Percentiles rank a stretch among this genome's conserved stretches.
These are phyloP conservation scores for Termitomyces eurrhizus DNA, from an alignment of 768 basidiomycete genomes.

Conservation along the genomic window DNA sequence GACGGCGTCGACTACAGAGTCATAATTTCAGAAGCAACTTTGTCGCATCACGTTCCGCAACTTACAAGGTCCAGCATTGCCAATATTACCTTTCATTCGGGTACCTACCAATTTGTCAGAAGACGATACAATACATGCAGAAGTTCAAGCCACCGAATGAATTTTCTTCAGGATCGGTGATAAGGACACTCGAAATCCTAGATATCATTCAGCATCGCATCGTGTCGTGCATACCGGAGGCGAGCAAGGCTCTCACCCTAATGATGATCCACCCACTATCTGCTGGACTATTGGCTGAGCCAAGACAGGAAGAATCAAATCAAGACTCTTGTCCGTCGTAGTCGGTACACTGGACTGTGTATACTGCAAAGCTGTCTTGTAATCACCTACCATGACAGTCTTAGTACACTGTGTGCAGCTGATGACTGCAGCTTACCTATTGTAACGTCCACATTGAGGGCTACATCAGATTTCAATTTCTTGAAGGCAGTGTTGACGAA, in stretches of 20 bases:
- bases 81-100: slow-evolving; percentile 56
- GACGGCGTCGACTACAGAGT: slow-evolving; percentile 53
- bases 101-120: slow-evolving; percentile 31
- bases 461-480: slow-evolving; percentile 57
- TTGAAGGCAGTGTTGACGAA: slow-evolving; percentile 68
- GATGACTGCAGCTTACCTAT: slow-evolving; percentile 39
- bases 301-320: slow-evolving; percentile 63
- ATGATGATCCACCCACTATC: slow-evolving; percentile 52
- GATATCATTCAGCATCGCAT: neutral
- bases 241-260: slow-evolving; percentile 38
- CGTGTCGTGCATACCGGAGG: neutral
- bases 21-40: slow-evolving; percentile 1
- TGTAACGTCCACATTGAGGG: slow-evolving; percentile 47
- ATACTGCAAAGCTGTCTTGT: slow-evolving; percentile 59
- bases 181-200: slow-evolving; percentile 59
- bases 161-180: slow-evolving; percentile 50
- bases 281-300: slow-evolving; percentile 74
- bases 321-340: slow-evolving; percentile 55
- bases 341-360: slow-evolving; percentile 54
- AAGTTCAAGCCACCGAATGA: slow-evolving; percentile 45
- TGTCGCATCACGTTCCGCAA: neutral
- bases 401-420: neutral
- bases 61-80: slow-evolving; percentile 71
- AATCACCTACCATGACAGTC: slow-evolving; percentile 42
- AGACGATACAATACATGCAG: neutral